Base-by-base conservation (phyloP, 1,284 basidiomycete species). In the Pascua guehoae region DNA sequence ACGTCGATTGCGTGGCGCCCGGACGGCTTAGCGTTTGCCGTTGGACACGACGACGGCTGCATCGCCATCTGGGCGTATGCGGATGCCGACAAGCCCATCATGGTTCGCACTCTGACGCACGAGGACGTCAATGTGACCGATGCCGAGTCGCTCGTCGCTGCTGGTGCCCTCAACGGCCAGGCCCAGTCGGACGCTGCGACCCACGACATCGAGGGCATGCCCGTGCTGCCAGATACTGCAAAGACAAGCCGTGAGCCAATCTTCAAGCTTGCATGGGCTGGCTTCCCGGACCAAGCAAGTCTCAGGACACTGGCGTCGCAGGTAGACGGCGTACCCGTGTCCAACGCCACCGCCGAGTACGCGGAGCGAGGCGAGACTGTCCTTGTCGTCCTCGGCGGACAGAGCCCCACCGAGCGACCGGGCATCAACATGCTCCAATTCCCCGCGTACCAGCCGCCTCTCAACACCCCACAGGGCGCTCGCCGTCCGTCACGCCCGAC, bases 191-290 rank as follows among this genome's bases (percentile, higher is more conserved):
- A 47, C 43, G 53, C 37, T 41, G 62, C 55, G 66, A 67, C 38
- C 10, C 42, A 58, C 47, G 63, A 69, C 44, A 54, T 62, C n/a
- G 64, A 68, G 44, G 65, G 59, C 43, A 66, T 41, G 53, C 61
- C 57, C 5, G 54, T 62, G n/a, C 52, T 53, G 2, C 49, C 54
- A 2, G 8, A 51, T 39, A 69, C 66, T 12, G 60, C 54, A 17
- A 58, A 51, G 47, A 66, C 69, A 8, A 68, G 75, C 4, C 80
- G 86, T 60, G 91, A 95, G 71, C 90, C 92, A 1, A 86, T 97
- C 46, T 94, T 90, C 81, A 92, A 91, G 73, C 80, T 96, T 7
- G 79, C 87, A 0, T 96, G 93, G 93, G 87, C 86, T 53, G 81
- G 83, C 1, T 90, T 87, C 72, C 79, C 85, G 0, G 84, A 86